Evolutionary conservation across 2,329 filamentous ascomycete species (phyloP), one percentile per base, ranked within the genome.

Genomic region (Beauveria pseudobassiana): DNA sequence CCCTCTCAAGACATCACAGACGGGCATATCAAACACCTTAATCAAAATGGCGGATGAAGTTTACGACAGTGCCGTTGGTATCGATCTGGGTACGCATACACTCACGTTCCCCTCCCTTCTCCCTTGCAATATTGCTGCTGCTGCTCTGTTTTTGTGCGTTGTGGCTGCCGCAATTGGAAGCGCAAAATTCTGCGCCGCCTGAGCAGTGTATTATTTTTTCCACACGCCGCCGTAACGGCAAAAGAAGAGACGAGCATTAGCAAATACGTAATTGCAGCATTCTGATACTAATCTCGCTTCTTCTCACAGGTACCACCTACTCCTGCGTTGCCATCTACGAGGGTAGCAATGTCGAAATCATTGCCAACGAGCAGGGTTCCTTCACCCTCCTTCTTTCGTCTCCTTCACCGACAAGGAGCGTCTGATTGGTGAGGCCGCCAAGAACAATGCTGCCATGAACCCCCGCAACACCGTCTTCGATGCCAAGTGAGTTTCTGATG

Each of bases 381-480:
- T 96, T 96, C 83, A 98, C 95, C 76, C 95, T 67, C 95, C 95
- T 70, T 98, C 95, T 63, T 99, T 97, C 85, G 95, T 99, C 76
- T 96, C 91, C 72, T 99, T 99, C 87, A 97, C 92, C 77, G 88
- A 93, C 74, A 91, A 96, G 84, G 95, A 99, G 86, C 93, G 95
- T 80, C 83, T 99, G 82, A 98, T 98, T 75, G 95, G 95, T 84
- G 95, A 98, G 86, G 93, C 95, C 65, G 95, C 95, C 76, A 99
- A 98, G 90, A 99, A 99, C 86, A 93, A 97, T 87, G 95, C 93
- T 76, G 93, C 95, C 74, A 96, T 98, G 91, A 99, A 99, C 90
- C 95, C 95, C 67, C 80, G 80, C 76, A 98, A 98, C 85, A 99
- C 95, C 72, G 86, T 99, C 81, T 99, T 98, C 82, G 95, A 99